Conservation (phyloP, 1,139 yeast species). For the Kodamaea alishanica region DNA sequence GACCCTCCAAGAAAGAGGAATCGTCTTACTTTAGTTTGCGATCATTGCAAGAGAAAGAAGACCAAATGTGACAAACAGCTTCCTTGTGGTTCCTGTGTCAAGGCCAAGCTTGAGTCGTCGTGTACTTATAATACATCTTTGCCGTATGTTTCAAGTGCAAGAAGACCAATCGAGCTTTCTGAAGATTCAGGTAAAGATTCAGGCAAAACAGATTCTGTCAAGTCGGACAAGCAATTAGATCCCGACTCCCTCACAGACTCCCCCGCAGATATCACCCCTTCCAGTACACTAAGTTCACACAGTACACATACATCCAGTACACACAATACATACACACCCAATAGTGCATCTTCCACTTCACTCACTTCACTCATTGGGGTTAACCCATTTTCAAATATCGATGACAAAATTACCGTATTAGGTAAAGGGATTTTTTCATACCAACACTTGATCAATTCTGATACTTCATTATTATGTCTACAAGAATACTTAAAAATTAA, state of each 20-base stretch:
- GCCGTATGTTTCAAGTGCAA: constrained; percentile 12
- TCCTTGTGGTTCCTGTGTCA: constrained; percentile 11
- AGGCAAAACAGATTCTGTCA: neutral
- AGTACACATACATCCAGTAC: too few species aligned
- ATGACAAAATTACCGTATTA: constrained; percentile 2
- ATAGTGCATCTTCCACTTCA: neutral
- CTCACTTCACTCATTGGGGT: constrained; percentile 5
- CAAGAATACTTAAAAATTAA: too few species aligned
- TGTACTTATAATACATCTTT: constrained; percentile 8
- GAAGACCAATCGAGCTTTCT: constrained; percentile 8
- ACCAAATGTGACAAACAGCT: constrained; percentile 11
- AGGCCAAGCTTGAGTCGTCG: constrained; percentile 6
- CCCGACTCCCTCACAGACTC: neutral
- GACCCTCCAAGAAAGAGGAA: constrained; percentile 7
- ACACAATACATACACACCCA: too few species aligned
- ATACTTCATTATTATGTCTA: too few species aligned
- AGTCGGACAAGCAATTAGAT: neutral
- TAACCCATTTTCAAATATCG: constrained; percentile 5
- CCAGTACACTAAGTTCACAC: too few species aligned
- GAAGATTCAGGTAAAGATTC: too few species aligned
- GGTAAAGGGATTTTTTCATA: too few species aligned
- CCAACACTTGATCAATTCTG: too few species aligned
- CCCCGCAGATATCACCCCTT: neutral
- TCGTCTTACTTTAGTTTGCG: constrained; percentile 11
- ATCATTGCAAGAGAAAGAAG: constrained; percentile 10